phyloP scores from a whole-genome alignment of 352 stramenopile species.

The Globisporangium rhizosaccharum region DNA sequence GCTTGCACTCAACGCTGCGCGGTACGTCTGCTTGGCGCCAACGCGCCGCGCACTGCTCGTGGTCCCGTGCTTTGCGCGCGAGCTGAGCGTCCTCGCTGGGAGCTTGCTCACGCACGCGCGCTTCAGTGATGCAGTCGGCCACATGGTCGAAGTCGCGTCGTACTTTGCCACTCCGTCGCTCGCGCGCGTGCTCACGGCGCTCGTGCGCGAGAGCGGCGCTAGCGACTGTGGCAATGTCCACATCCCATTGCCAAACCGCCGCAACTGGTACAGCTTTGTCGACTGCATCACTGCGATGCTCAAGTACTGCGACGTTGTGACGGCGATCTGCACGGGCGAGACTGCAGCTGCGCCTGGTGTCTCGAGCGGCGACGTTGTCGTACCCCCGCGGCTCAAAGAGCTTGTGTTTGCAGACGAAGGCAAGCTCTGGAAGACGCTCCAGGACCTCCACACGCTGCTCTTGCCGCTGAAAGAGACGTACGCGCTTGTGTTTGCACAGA shows the following conservation, averaged over 20 bases:
- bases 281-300: conserved; percentile 40
- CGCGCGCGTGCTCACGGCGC: conserved; percentile 22
- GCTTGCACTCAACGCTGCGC: conserved; percentile 49
- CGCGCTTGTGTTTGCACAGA: conserved; percentile 46
- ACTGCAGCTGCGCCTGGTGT: background rate
- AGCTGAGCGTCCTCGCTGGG: conserved; percentile 51
- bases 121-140: conserved; percentile 41
- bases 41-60: conserved; percentile 52
- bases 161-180: conserved; percentile 57
- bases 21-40: conserved; percentile 30
- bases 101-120: conserved; percentile 46
- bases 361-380: background rate
- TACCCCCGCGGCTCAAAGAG: conserved; percentile 46
- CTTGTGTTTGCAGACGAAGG: conserved; percentile 47
- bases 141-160: conserved; percentile 57
- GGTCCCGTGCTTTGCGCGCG: conserved; percentile 53
- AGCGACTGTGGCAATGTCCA: conserved; percentile 11
- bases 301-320: conserved; percentile 51
- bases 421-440: conserved; percentile 38
- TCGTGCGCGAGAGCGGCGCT: conserved; percentile 38
- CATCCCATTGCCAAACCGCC: conserved; percentile 47
- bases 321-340: conserved; percentile 32
- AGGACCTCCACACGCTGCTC: conserved; percentile 34
- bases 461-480: conserved; percentile 62
- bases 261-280: conserved; percentile 66